These are phyloP conservation scores for Claviceps maximensis DNA, from an alignment of 2,329 filamentous ascomycete species.

Conservation along the genomic window DNA sequence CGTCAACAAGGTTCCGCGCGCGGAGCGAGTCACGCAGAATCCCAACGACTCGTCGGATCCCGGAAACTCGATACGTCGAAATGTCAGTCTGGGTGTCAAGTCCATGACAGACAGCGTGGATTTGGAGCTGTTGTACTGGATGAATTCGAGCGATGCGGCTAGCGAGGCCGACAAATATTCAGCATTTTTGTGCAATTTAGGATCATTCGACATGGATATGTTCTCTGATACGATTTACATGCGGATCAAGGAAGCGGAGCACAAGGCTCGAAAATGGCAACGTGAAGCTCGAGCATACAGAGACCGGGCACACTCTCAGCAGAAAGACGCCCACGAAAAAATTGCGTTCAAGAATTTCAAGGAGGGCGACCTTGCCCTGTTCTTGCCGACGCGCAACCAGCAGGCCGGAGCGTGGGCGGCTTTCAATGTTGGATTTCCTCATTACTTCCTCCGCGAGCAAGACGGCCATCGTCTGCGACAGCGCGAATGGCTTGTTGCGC, in stretches of 20 bases:
- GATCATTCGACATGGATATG: slow-evolving; percentile 68
- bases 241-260: slow-evolving; percentile 84
- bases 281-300: slow-evolving; percentile 77
- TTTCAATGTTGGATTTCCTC: slow-evolving; percentile 94
- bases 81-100: slow-evolving; percentile 33
- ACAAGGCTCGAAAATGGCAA: slow-evolving; percentile 85
- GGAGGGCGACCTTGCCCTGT: slow-evolving; percentile 86
- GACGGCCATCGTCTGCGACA: slow-evolving; percentile 73
- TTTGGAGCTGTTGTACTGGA: slow-evolving; percentile 70
- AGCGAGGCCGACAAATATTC: slow-evolving; percentile 62
- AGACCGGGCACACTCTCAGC: slow-evolving; percentile 68
- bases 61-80: slow-evolving; percentile 38
- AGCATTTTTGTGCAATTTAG: slow-evolving; percentile 58
- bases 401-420: slow-evolving; percentile 92
- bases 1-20: slow-evolving; percentile 56
- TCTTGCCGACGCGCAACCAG: slow-evolving; percentile 88
- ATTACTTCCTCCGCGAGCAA: slow-evolving; percentile 92
- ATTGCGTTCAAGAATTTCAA: slow-evolving; percentile 95
- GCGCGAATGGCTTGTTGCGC: slow-evolving; percentile 77
- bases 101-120: slow-evolving; percentile 49
- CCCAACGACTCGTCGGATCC: slow-evolving; percentile 46
- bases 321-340: slow-evolving; percentile 85
- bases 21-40: slow-evolving; percentile 42
- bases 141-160: slow-evolving; percentile 51
- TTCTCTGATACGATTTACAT: slow-evolving; percentile 80